Conservation (phyloP, 1,284 basidiomycete species). For the Apiotrichum porosum region DNA sequence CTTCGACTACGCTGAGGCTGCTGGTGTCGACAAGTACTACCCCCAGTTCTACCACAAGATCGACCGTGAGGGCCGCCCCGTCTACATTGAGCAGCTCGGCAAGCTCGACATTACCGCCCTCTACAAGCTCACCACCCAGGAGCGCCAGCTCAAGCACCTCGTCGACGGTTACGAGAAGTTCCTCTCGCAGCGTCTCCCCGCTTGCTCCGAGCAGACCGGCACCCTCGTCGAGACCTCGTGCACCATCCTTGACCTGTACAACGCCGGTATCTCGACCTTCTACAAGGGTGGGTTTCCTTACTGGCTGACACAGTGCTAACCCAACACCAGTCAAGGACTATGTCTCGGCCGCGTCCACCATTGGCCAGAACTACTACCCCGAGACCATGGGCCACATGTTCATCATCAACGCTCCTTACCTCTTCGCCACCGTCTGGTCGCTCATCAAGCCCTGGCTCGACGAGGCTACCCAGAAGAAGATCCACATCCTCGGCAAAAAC, state of each 20-base stretch:
- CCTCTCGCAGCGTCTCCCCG: slow-evolving; percentile 71
- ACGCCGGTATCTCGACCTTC: slow-evolving; percentile 77
- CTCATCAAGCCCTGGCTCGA: slow-evolving; percentile 93
- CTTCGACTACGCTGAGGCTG: slow-evolving; percentile 84
- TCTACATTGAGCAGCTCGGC: slow-evolving; percentile 93
- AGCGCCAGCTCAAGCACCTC: slow-evolving; percentile 84
- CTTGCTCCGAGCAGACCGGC: slow-evolving; percentile 63
- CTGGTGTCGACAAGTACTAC: slow-evolving; percentile 83
- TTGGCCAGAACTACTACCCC: slow-evolving; percentile 89
- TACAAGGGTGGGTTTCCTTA: slow-evolving; percentile 56
- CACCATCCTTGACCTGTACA: slow-evolving; percentile 90
- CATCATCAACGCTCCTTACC: slow-evolving; percentile 92
- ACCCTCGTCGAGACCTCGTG: slow-evolving; percentile 95
- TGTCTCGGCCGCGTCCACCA: slow-evolving; percentile 68
- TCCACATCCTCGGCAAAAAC: slow-evolving; percentile 67
- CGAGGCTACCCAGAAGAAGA: slow-evolving; percentile 89
- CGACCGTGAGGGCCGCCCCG: slow-evolving; percentile 91
- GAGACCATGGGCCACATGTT: slow-evolving; percentile 95
- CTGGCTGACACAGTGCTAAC: background rate
- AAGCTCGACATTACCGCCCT: slow-evolving; percentile 81
- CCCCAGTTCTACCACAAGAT: slow-evolving; percentile 96
- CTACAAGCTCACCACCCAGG: slow-evolving; percentile 73
- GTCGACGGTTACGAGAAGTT: slow-evolving; percentile 94
- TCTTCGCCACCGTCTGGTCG: slow-evolving; percentile 83
- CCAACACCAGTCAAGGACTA: slow-evolving; percentile 71